phyloP scores from a whole-genome alignment of 371 early-diverging fungal species.

The Umbelopsis sp. region DNA sequence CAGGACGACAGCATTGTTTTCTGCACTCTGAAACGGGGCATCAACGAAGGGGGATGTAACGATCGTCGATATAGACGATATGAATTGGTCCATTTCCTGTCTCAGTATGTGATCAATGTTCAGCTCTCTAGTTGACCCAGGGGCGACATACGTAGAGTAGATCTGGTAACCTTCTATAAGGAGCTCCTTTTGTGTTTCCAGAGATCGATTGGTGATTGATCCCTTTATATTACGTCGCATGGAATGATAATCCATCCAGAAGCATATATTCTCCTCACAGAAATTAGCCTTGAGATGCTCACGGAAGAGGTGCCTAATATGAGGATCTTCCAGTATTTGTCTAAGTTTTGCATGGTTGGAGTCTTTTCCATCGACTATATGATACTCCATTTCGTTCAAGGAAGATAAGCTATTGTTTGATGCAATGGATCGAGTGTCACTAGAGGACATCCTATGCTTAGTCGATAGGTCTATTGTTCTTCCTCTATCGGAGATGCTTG shows the following conservation, averaged over 20 bases:
- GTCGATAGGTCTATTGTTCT: background rate
- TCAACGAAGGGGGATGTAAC: conserved; percentile 11
- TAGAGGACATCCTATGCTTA: background rate
- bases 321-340: conserved; percentile 58
- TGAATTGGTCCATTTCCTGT: conserved; percentile 39
- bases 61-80: conserved; percentile 32
- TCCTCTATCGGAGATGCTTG: conserved; percentile 1
- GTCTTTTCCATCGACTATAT: conserved; percentile 28
- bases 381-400: background rate
- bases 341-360: conserved; percentile 59
- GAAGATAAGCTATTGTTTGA: conserved; percentile 7
- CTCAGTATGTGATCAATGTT: conserved; percentile 57
- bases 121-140: conserved; percentile 52
- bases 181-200: conserved; percentile 31
- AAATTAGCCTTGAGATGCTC: conserved; percentile 63
- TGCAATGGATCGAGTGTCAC: conserved; percentile 3
- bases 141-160: conserved; percentile 60
- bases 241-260: conserved; percentile 55
- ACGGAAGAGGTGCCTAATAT: conserved; percentile 60
- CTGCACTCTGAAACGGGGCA: conserved; percentile 2
- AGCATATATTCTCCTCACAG: conserved; percentile 67
- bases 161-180: conserved; percentile 54
- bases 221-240: conserved; percentile 32
- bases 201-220: conserved; percentile 20
- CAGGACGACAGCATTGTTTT: background rate